Conservation (phyloP, 179 eudicot genomes). For the Pouteria campechiana region DNA sequence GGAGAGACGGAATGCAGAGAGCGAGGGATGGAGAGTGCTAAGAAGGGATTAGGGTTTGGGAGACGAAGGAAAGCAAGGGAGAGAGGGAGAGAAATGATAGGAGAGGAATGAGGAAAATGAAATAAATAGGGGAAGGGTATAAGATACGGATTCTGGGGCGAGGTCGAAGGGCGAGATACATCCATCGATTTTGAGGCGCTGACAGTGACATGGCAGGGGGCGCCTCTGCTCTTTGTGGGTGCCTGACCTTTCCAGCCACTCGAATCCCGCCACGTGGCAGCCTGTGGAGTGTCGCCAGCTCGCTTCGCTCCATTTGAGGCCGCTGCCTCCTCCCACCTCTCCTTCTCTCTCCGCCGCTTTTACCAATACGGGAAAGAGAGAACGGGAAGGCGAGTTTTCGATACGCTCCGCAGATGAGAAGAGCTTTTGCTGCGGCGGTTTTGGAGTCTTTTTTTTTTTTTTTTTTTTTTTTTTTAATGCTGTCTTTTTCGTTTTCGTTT, state of each 20-base stretch:
- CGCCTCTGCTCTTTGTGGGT: conserved; percentile 10
- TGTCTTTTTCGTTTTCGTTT: too few species aligned
- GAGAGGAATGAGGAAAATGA: conserved; percentile 8
- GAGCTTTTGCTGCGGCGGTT: too few species aligned
- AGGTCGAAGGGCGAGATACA: conserved; percentile 21
- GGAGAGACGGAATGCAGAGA: not conserved
- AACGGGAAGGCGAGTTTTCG: too few species aligned
- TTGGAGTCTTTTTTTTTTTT: too few species aligned
- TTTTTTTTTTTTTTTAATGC: too few species aligned
- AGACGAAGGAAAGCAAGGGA: not conserved
- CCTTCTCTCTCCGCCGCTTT: not conserved
- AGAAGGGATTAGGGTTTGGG: conserved; percentile 20
- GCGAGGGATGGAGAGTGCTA: not conserved
- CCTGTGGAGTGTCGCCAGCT: conserved; percentile 10
- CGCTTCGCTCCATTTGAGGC: not conserved
- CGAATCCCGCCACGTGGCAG: conserved; percentile 22
- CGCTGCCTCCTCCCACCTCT: conserved; percentile 6
- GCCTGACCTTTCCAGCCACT: conserved; percentile 14
- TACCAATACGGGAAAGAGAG: too few species aligned
- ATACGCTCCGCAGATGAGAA: too few species aligned
- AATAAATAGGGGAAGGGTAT: conserved; percentile 6
- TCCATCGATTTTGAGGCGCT: too few species aligned
- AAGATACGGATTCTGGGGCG: conserved; percentile 17
- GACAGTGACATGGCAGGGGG: conserved; percentile 28
- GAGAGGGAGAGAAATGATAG: conserved; percentile 6